A percentile compares a stretch with the other conserved stretches of the same genome.
phyloP scores from a whole-genome alignment of 768 basidiomycete species.

The Roridomyces roridus region DNA sequence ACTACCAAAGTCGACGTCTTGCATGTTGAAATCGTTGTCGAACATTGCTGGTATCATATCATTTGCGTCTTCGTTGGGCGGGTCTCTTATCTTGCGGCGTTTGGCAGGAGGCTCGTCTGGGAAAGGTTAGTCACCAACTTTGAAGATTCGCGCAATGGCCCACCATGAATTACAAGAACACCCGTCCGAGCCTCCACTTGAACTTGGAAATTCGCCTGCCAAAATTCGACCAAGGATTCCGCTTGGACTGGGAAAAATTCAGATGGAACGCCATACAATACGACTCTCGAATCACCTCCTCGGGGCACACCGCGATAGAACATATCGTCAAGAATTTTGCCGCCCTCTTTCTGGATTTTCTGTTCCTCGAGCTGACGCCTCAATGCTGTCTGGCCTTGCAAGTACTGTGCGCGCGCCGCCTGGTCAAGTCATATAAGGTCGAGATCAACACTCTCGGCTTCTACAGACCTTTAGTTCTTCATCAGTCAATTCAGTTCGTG shows the following conservation, averaged over 20 bases:
- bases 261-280: background rate
- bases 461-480: conserved; percentile 73
- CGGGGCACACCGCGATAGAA: conserved; percentile 66
- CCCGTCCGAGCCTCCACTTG: conserved; percentile 70
- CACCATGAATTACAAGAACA: conserved; percentile 48
- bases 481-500: conserved; percentile 81
- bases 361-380: conserved; percentile 58
- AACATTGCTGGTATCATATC: conserved; percentile 5
- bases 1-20: conserved; percentile 13
- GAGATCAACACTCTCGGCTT: background rate
- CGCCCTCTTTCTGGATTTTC: conserved; percentile 60
- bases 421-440: conserved; percentile 28
- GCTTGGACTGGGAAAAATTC: conserved; percentile 59
- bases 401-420: conserved; percentile 70
- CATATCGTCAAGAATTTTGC: conserved; percentile 62
- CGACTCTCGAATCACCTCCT: conserved; percentile 52
- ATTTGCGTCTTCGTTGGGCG: conserved; percentile 11
- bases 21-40: conserved; percentile 21
- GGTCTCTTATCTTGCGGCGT: conserved; percentile 47
- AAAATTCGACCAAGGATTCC: conserved; percentile 71
- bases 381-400: conserved; percentile 63
- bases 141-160: background rate
- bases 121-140: background rate
- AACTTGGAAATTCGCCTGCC: conserved; percentile 73
- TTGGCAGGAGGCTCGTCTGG: conserved; percentile 54